Percentiles rank a stretch among this genome's conserved stretches.
These are phyloP conservation scores for Oryza punctata DNA, from an alignment of 176 grass and related monocot species.

Conservation along the genomic window DNA sequence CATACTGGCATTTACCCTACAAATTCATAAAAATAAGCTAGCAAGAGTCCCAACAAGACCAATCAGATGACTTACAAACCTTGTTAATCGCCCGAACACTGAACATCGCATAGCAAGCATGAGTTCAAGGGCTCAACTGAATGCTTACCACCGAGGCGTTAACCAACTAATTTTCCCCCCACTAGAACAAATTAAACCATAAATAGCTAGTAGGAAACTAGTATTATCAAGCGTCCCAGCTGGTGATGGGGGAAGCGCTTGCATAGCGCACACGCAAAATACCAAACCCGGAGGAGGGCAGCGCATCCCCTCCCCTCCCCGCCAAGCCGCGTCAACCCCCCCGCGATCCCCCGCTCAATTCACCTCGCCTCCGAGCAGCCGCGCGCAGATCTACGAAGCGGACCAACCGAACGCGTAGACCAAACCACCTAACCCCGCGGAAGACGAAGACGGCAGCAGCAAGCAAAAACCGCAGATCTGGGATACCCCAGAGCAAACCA, in stretches of 20 bases:
- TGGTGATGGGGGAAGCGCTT: not conserved
- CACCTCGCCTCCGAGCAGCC: no score
- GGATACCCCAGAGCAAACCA: not conserved
- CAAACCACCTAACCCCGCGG: not conserved
- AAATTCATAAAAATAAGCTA: not conserved
- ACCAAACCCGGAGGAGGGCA: not conserved
- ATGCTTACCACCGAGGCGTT: not conserved
- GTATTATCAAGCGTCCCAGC: not conserved
- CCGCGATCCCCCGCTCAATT: not conserved
- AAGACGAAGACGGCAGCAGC: not conserved
- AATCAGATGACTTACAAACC: not conserved
- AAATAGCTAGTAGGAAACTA: not conserved
- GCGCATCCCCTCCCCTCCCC: not conserved
- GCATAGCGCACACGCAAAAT: slow-evolving; percentile 45
- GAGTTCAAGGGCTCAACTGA: not conserved
- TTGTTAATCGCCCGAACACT: not conserved
- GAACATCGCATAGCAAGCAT: not conserved
- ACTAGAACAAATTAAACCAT: slow-evolving; percentile 15
- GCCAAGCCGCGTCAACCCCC: not conserved
- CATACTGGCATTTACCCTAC: not conserved
- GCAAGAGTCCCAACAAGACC: not conserved
- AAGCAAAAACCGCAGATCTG: slow-evolving; percentile 18
- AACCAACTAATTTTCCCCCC: not conserved
- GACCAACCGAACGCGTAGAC: not conserved
- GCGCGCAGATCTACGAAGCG: not conserved